These are phyloP conservation scores for Mortierella sp. DNA, from an alignment of 371 early-diverging fungal species.

Conservation along the genomic window DNA sequence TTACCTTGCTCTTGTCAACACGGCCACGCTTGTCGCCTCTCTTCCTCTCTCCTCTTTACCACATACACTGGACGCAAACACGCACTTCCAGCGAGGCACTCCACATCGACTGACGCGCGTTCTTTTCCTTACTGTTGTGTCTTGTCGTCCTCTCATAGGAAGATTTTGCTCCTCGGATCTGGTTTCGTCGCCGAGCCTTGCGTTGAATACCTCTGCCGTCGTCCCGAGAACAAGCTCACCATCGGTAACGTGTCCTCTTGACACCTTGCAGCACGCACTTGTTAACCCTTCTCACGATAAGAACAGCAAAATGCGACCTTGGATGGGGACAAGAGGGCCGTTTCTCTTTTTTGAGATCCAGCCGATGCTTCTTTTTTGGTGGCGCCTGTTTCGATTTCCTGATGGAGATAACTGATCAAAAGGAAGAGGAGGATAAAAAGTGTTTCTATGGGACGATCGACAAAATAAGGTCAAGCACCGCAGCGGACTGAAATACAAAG, in stretches of 20 bases:
- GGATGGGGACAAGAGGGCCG: not conserved
- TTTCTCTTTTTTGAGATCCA: not conserved
- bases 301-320: not conserved
- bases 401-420: not conserved
- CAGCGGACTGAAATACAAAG: not conserved
- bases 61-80: not conserved
- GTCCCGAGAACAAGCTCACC: conserved; percentile 86
- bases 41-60: not conserved
- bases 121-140: not conserved
- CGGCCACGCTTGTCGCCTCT: not conserved
- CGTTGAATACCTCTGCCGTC: conserved; percentile 93
- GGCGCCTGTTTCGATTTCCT: not conserved
- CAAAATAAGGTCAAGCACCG: not conserved
- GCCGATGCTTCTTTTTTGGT: conserved; percentile 7
- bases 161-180: conserved; percentile 95
- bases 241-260: conserved; percentile 66
- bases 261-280: not conserved
- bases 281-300: not conserved
- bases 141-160: conserved; percentile 58
- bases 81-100: not conserved
- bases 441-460: not conserved
- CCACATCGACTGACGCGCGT: not conserved
- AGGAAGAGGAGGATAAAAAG: not conserved
- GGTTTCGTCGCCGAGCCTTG: conserved; percentile 98
- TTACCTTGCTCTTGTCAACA: not conserved